Evolutionary conservation across 331 rosid species (phyloP).

Genomic region (Phaseolus coccineus): DNA sequence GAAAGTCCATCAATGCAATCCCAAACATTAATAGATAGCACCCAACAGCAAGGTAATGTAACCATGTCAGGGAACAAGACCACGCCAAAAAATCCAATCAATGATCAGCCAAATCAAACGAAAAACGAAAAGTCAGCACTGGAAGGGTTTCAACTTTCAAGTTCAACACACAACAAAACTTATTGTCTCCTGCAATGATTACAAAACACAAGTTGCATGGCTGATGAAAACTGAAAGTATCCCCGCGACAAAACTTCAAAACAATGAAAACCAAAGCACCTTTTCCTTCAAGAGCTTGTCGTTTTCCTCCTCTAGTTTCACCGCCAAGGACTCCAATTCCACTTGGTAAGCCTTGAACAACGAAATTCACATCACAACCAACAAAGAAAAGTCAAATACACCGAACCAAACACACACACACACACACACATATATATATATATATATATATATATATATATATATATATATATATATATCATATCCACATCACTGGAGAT

Average conservation of each 20-base stretch:
- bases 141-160: background rate
- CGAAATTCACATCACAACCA: slow-evolving; percentile 22
- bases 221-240: background rate
- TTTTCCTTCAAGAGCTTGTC: slow-evolving; percentile 77
- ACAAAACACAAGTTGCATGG: background rate
- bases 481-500: background rate
- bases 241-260: background rate
- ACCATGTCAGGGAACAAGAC: slow-evolving; percentile 7
- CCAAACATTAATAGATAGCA: background rate
- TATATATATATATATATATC: too few relatives aligned
- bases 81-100: slow-evolving; percentile 12
- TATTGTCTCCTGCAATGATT: background rate
- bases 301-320: slow-evolving; percentile 83
- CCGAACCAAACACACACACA: background rate
- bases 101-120: slow-evolving; percentile 8
- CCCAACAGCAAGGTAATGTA: slow-evolving; percentile 1
- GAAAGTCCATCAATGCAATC: slow-evolving; percentile 27
- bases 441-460: too few relatives aligned
- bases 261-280: slow-evolving; percentile 54
- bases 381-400: slow-evolving; percentile 5
- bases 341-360: slow-evolving; percentile 78
- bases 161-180: slow-evolving; percentile 11
- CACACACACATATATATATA: too few relatives aligned
- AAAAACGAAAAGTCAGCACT: background rate
- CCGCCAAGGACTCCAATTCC: slow-evolving; percentile 82